These are phyloP conservation scores for Pichia pseudocactophila DNA, from an alignment of 805 yeast genomes.

Conservation along the genomic window DNA sequence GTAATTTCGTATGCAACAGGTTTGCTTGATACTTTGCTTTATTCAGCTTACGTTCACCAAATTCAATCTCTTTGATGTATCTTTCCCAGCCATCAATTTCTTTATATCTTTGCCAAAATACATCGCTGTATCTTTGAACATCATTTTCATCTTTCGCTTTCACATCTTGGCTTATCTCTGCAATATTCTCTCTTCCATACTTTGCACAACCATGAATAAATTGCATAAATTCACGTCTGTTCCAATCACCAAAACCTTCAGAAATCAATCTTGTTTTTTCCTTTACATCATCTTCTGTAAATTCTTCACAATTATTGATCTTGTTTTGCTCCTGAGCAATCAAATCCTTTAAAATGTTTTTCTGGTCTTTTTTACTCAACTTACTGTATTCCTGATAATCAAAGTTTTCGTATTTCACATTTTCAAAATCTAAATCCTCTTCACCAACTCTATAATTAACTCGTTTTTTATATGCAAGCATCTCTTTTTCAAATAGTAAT, in stretches of 20 bases:
- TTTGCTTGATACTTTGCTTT: conserved; percentile 47
- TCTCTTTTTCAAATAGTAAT: conserved; percentile 54
- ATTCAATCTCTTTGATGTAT: conserved; percentile 61
- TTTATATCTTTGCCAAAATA: conserved; percentile 53
- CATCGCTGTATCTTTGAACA: conserved; percentile 46
- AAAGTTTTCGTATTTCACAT: conserved; percentile 16
- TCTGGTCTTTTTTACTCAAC: conserved; percentile 18
- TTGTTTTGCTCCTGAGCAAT: conserved; percentile 41
- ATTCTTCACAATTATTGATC: conserved; percentile 47
- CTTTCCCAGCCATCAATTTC: conserved; percentile 66
- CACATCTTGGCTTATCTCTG: conserved; percentile 43
- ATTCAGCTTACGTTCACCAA: conserved; percentile 60
- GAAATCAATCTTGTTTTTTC: conserved; percentile 44
- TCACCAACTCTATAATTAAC: conserved; percentile 51
- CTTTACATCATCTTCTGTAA: conserved; percentile 53
- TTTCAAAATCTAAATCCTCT: conserved; percentile 45
- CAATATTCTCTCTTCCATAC: conserved; percentile 47
- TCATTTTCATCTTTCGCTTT: conserved; percentile 52
- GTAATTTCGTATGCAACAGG: conserved; percentile 44
- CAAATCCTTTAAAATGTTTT: conserved; percentile 25
- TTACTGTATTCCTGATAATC: conserved; percentile 27
- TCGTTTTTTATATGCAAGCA: conserved; percentile 50
- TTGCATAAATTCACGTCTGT: conserved; percentile 64
- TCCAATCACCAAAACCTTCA: conserved; percentile 59
- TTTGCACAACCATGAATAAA: conserved; percentile 63